Evolutionary conservation across 129 eudicot species (phyloP).

Genomic region (Escallonia herrerae): DNA sequence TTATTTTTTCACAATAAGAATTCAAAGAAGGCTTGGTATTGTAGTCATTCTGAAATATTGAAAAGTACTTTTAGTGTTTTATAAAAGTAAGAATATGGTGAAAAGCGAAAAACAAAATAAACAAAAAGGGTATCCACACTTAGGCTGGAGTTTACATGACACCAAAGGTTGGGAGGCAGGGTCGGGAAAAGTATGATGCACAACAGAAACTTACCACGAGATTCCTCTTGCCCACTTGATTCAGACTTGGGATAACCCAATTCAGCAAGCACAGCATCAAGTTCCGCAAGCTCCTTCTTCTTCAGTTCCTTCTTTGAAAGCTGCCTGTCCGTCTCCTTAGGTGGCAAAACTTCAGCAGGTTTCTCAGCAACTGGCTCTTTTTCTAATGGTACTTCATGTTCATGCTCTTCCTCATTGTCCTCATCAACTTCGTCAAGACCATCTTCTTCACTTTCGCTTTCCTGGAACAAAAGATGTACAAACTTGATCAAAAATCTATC

Average conservation of each 20-base stretch:
- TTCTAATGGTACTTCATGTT: constrained; percentile 21
- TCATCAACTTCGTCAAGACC: constrained; percentile 42
- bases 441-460: constrained; percentile 59
- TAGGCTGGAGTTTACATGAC: background rate
- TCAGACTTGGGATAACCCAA: constrained; percentile 25
- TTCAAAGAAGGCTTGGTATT: no score
- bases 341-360: constrained; percentile 25
- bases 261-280: constrained; percentile 49
- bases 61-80: no score
- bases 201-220: constrained; percentile 5
- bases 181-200: background rate
- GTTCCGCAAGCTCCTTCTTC: constrained; percentile 57
- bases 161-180: background rate
- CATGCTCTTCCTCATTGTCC: constrained; percentile 47
- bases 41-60: no score
- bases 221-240: constrained; percentile 13
- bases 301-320: constrained; percentile 52
- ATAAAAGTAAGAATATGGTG: no score
- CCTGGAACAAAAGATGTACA: constrained; percentile 14
- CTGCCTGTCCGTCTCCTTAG: constrained; percentile 52
- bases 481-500: no score
- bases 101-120: no score
- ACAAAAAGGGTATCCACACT: no score
- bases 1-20: no score
- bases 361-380: constrained; percentile 17